phyloP scores from a whole-genome alignment of 495 filamentous ascomycete genomes.

The Hypoxylon lenormandii region DNA sequence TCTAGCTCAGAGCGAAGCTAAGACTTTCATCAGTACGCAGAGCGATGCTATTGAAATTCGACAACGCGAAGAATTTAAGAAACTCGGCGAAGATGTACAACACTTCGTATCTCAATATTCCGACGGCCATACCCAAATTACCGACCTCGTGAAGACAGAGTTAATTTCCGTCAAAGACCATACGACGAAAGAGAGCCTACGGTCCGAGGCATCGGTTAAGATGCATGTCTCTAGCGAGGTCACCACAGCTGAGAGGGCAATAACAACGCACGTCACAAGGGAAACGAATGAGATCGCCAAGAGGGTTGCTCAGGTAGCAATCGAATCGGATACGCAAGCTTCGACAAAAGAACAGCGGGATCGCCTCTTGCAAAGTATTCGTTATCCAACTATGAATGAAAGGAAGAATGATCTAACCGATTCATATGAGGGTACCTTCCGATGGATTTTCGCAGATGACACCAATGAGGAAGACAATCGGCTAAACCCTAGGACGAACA shows the following conservation, averaged over 20 bases:
- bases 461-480: not conserved
- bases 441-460: slow-evolving; percentile 23
- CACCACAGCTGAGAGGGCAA: not conserved
- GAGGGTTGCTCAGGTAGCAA: not conserved
- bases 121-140: slow-evolving; percentile 7
- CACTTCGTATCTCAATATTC: slow-evolving; percentile 20
- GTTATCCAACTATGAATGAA: slow-evolving; percentile 20
- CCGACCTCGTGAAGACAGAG: slow-evolving; percentile 18
- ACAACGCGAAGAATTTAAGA: slow-evolving; percentile 24
- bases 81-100: slow-evolving; percentile 11
- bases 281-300: slow-evolving; percentile 7
- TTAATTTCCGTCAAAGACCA: not conserved
- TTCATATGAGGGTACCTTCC: slow-evolving; percentile 19
- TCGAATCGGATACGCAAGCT: not conserved
- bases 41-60: slow-evolving; percentile 35
- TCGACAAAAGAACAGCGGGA: slow-evolving; percentile 7
- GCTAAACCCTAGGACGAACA: not conserved
- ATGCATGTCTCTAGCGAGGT: slow-evolving; percentile 17
- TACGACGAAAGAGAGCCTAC: not conserved
- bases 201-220: slow-evolving; percentile 9
- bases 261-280: slow-evolving; percentile 3
- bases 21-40: slow-evolving; percentile 8
- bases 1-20: not conserved
- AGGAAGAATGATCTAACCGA: slow-evolving; percentile 9
- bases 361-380: slow-evolving; percentile 17